Evolutionary conservation across 2,329 filamentous ascomycete species (phyloP).

Genomic region (Epichloe glyceriae): DNA sequence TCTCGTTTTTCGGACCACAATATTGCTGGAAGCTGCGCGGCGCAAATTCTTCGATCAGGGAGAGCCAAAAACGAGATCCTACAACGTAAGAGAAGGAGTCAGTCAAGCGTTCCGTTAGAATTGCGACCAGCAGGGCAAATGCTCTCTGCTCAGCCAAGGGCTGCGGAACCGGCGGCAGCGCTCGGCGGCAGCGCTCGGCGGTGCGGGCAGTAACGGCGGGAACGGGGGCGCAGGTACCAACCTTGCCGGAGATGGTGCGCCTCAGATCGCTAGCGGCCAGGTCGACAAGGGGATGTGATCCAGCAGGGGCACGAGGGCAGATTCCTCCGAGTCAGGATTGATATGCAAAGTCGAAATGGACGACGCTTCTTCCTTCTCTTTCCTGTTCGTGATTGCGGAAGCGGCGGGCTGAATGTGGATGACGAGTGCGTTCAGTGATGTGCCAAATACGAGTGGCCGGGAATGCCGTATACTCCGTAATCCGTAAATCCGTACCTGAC

Average conservation of each 20-base stretch:
- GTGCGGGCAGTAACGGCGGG: slow-evolving; percentile 3
- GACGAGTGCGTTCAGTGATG: background rate
- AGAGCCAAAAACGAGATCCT: background rate
- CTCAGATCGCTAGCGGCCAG: slow-evolving; percentile 11
- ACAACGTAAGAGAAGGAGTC: background rate
- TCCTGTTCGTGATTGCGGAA: background rate
- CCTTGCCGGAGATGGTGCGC: slow-evolving; percentile 6
- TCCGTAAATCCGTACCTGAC: background rate
- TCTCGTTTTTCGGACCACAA: background rate
- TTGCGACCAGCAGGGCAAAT: too few relatives aligned
- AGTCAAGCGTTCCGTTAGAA: background rate
- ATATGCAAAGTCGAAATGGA: background rate
- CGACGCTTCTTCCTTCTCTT: background rate
- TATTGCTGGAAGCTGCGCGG: background rate
- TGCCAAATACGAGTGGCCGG: slow-evolving; percentile 2
- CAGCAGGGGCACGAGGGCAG: background rate
- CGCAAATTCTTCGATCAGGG: background rate
- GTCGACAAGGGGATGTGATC: slow-evolving; percentile 10
- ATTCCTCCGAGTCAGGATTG: background rate
- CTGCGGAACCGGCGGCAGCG: slow-evolving; percentile 2
- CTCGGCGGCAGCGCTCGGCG: background rate
- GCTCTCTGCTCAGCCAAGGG: background rate
- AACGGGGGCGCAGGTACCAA: slow-evolving; percentile 8
- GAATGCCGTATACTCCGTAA: background rate
- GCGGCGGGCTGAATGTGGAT: background rate